Conservation (phyloP, 495 filamentous ascomycete genomes). For the Neurospora sp. region DNA sequence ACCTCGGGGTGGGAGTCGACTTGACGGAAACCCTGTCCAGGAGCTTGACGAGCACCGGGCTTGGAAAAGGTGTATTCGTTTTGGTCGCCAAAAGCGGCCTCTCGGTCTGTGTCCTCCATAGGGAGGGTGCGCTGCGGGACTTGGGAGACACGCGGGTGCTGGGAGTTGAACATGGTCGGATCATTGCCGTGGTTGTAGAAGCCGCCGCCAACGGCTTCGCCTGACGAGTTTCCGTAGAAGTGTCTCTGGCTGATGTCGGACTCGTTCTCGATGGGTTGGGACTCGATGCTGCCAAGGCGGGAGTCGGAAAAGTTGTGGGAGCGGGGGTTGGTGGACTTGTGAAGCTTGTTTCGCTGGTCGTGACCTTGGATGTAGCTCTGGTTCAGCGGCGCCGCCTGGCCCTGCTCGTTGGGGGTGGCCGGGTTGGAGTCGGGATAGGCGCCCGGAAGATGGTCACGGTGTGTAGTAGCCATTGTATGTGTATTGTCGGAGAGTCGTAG, state of each 20-base stretch:
- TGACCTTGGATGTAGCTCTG: neutral
- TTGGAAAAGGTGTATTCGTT: neutral
- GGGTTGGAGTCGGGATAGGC: neutral
- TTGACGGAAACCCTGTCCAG: neutral
- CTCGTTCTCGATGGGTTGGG: neutral
- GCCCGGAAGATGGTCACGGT: neutral
- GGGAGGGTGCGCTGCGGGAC: neutral
- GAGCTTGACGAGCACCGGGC: neutral
- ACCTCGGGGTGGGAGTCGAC: neutral
- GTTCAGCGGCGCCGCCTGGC: neutral
- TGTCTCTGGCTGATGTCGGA: neutral
- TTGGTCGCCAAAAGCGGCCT: neutral
- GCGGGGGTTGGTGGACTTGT: constrained; percentile 21
- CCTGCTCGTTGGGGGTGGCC: neutral
- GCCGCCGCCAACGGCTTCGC: constrained; percentile 9
- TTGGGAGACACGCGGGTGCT: neutral
- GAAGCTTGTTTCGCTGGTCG: constrained; percentile 21
- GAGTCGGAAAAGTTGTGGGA: constrained; percentile 24
- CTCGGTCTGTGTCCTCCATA: neutral
- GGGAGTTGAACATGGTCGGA: neutral
- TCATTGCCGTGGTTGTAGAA: constrained; percentile 1
- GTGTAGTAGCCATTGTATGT: neutral
- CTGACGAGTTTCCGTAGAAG: neutral
- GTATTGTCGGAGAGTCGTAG: neutral
- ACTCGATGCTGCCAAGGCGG: constrained; percentile 17